Evolutionary conservation across 805 yeast species (phyloP).

Genomic region (Wickerhamomyces bovis): DNA sequence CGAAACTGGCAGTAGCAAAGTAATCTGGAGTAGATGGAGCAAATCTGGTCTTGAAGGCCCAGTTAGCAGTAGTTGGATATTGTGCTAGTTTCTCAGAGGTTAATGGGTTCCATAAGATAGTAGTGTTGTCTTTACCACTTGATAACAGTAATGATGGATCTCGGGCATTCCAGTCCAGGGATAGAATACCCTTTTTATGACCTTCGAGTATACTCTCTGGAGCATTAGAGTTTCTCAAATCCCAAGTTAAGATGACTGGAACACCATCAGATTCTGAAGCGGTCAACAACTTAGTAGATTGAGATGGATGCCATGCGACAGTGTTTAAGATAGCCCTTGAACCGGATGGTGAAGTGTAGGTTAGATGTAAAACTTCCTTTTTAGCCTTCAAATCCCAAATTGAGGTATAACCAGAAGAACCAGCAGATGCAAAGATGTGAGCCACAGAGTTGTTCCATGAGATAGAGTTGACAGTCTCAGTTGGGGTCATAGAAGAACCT

Average conservation of each 20-base stretch:
- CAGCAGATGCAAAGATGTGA: constrained; percentile 88
- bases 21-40: constrained; percentile 86
- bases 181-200: constrained; percentile 81
- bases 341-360: constrained; percentile 49
- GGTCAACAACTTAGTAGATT: constrained; percentile 80
- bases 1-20: constrained; percentile 84
- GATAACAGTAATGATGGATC: constrained; percentile 78
- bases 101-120: constrained; percentile 86
- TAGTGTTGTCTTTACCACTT: constrained; percentile 88
- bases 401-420: constrained; percentile 78
- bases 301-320: constrained; percentile 93
- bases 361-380: constrained; percentile 82
- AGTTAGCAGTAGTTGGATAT: constrained; percentile 87
- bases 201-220: constrained; percentile 76
- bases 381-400: constrained; percentile 90
- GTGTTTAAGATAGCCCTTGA: constrained; percentile 65
- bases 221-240: constrained; percentile 85
- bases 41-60: constrained; percentile 87
- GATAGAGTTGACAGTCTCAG: constrained; percentile 73
- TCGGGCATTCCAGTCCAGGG: constrained; percentile 88
- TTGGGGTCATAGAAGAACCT: constrained; percentile 73
- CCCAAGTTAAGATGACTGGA: constrained; percentile 88
- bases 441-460: constrained; percentile 84
- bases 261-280: constrained; percentile 77
- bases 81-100: constrained; percentile 69